Evolutionary conservation across 2,329 filamentous ascomycete genomes (phyloP), one percentile per base, ranked within the genome.

Genomic region (Pezicula radicicola): DNA sequence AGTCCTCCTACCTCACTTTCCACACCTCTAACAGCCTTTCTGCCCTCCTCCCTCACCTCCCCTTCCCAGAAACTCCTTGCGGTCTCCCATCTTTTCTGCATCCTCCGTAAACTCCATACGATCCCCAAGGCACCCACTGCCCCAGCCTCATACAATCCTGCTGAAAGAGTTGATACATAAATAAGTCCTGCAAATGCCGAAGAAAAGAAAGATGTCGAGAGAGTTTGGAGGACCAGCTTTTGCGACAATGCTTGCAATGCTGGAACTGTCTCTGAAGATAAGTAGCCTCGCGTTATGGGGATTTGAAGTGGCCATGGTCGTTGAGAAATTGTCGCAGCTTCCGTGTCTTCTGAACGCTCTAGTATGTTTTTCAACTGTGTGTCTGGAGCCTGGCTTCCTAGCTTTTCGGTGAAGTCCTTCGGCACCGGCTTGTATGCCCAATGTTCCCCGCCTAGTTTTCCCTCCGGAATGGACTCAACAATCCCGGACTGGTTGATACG

Each of bases 201-300:
- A 1, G 80, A 80, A 3, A 88, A 71, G 4, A 83, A 82, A 0
- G 89, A 88, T 0, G 89, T 90, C 48, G 84, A 87, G 0, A 67
- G 39, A 0, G 89, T 88, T 63, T 91, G 85, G 4, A 95, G 66
- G 4, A 96, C 84, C 2, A 92, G 80, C 51, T 78, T 82, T 68
- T 92, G 88, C 1, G 87, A 87, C 0, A 90, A 73, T 1, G 87
- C 83, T 63, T 91, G 88, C 3, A 92, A 73, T 1, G 84, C 81
- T 2, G 87, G 85, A 2, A 91, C 78, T 0, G 85, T 89, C 54
- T 82, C 77, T n/a, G 76, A 71, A 40, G 84, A 76, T 2, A 91
- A 78, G 57, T 84, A 83, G 35, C 78, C 73, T n/a, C 91, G 83
- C 7, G 86, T 85, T 25, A 81, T 77, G 13, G 87, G 75, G 54